Conservation (phyloP, 371 early-diverging fungal species). For the Lichtheimia corymbifera region DNA sequence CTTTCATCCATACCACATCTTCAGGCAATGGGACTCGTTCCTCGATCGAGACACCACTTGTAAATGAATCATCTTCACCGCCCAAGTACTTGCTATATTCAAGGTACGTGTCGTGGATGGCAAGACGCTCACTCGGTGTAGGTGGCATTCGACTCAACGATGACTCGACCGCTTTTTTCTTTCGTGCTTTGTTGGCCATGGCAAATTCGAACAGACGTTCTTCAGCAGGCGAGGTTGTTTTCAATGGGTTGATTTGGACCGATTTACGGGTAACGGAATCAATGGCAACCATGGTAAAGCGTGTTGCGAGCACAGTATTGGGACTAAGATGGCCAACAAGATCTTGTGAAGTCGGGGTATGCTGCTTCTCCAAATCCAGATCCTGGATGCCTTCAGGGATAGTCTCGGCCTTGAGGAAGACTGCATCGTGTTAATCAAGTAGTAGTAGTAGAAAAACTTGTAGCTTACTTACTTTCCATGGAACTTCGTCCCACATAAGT, state of each 20-base stretch:
- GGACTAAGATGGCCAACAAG: slow-evolving; percentile 21
- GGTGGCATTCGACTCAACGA: slow-evolving; percentile 77
- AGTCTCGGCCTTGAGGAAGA: slow-evolving; percentile 18
- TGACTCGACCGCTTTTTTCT: slow-evolving; percentile 55
- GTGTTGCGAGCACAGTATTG: slow-evolving; percentile 72
- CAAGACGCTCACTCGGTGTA: slow-evolving; percentile 79
- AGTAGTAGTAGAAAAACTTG: neutral
- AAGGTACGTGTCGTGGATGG: slow-evolving; percentile 82
- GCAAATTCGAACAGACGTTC: slow-evolving; percentile 72
- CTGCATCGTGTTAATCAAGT: neutral
- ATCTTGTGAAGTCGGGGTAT: neutral
- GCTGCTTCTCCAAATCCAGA: neutral
- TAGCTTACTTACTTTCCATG: slow-evolving; percentile 69
- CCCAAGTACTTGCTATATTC: slow-evolving; percentile 43
- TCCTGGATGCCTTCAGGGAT: slow-evolving; percentile 8
- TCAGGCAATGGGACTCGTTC: slow-evolving; percentile 18
- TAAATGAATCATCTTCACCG: slow-evolving; percentile 6
- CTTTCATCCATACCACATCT: slow-evolving; percentile 77
- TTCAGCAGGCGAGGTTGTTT: slow-evolving; percentile 72
- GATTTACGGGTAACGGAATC: slow-evolving; percentile 74
- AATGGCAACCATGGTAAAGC: slow-evolving; percentile 92
- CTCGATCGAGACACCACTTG: slow-evolving; percentile 2
- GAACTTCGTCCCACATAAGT: slow-evolving; percentile 88
- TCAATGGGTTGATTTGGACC: slow-evolving; percentile 74
- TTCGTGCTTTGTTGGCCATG: slow-evolving; percentile 70